A percentile compares a stretch with the other conserved stretches of the same genome.
Evolutionary conservation across 495 filamentous ascomycete species (phyloP).

Genomic region (Xeromyces bisporus): DNA sequence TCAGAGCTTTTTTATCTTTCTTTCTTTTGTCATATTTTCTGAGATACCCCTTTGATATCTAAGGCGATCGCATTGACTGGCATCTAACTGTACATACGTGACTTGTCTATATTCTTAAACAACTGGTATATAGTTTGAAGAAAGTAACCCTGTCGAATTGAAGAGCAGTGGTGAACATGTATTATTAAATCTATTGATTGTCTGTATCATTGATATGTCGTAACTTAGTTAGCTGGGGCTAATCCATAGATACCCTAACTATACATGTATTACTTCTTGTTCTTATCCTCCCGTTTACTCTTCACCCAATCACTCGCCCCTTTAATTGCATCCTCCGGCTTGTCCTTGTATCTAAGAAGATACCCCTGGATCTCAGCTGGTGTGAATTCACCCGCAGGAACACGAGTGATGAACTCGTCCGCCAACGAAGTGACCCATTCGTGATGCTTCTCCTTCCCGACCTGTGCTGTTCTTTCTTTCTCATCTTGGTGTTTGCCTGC

Average conservation of each 20-base stretch:
- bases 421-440: constrained; percentile 27
- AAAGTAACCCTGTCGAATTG: too few species aligned
- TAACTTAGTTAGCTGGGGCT: too few species aligned
- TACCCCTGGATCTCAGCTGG: constrained; percentile 70
- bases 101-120: too few species aligned
- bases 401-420: constrained; percentile 36
- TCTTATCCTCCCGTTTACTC: constrained; percentile 34
- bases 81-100: too few species aligned
- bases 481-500: not conserved
- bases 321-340: constrained; percentile 41
- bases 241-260: too few species aligned
- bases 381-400: constrained; percentile 49
- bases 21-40: constrained; percentile 11
- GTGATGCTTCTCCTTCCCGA: constrained; percentile 3
- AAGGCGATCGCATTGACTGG: too few species aligned
- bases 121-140: too few species aligned
- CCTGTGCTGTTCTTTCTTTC: constrained; percentile 1
- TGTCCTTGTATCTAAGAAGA: constrained; percentile 48
- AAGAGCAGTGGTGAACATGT: too few species aligned
- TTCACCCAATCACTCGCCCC: constrained; percentile 42
- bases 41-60: constrained; percentile 24
- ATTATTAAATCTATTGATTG: too few species aligned
- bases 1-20: constrained; percentile 3
- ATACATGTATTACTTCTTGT: too few species aligned
- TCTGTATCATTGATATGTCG: too few species aligned